A percentile compares a stretch with the other conserved stretches of the same genome.
Conservation (phyloP, 257 asterid genomes). For the Leonotis leonurus region DNA sequence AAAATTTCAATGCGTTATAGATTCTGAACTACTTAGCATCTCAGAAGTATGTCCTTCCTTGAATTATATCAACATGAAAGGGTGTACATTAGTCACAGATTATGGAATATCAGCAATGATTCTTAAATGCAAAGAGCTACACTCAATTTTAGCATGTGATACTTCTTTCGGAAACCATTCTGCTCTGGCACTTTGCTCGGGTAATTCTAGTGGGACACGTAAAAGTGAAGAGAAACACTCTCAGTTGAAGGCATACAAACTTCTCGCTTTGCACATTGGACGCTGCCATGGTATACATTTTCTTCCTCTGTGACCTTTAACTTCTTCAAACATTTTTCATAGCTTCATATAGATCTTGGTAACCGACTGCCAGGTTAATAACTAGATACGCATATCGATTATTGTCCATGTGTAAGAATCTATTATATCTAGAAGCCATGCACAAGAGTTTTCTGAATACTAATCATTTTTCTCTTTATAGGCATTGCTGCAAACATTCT, state of each 20-base stretch:
- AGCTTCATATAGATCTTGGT: background rate
- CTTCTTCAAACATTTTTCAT: background rate
- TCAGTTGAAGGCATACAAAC: conserved; percentile 34
- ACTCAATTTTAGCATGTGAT: conserved; percentile 62
- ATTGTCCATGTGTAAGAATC: background rate
- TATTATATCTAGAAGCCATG: background rate
- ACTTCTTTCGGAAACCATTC: conserved; percentile 65
- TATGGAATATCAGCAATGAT: conserved; percentile 57
- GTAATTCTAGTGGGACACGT: conserved; percentile 21
- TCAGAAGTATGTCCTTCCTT: conserved; percentile 53
- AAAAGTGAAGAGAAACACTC: conserved; percentile 24
- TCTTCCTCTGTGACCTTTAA: background rate
- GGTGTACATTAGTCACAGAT: conserved; percentile 71
- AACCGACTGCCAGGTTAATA: background rate
- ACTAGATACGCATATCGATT: background rate
- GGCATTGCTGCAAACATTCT: conserved; percentile 43
- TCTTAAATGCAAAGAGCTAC: conserved; percentile 47
- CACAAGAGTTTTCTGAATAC: background rate
- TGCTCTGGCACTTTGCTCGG: conserved; percentile 56
- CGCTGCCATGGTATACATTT: conserved; percentile 60
- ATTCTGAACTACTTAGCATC: conserved; percentile 51
- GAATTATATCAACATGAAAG: conserved; percentile 56
- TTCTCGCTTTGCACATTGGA: conserved; percentile 59
- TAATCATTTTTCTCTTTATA: conserved; percentile 22
- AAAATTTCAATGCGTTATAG: conserved; percentile 32